Evolutionary conservation across 2,329 filamentous ascomycete genomes (phyloP).

Genomic region (Teratosphaeria gauchensis): DNA sequence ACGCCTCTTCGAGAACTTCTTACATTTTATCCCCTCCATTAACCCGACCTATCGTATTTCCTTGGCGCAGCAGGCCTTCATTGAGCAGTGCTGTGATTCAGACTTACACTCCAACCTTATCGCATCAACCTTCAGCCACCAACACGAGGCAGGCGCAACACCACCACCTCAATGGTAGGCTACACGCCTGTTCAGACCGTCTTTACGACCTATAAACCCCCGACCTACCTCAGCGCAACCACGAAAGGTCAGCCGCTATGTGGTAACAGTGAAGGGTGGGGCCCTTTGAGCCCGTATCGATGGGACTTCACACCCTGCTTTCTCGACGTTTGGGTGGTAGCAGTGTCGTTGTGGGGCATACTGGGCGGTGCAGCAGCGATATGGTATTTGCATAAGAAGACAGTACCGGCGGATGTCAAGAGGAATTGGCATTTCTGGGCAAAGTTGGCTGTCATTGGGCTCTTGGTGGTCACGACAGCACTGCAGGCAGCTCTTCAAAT

Average conservation of each 20-base stretch:
- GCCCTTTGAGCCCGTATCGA: constrained; percentile 73
- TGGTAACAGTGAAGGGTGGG: constrained; percentile 88
- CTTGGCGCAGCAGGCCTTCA: neutral
- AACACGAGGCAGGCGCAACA: neutral
- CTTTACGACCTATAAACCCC: constrained; percentile 5
- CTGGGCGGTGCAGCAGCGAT: constrained; percentile 67
- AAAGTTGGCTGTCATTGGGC: constrained; percentile 65
- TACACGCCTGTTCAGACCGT: constrained; percentile 5
- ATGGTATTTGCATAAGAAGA: constrained; percentile 67
- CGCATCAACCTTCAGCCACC: neutral
- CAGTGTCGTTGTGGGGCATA: constrained; percentile 67
- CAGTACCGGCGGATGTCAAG: constrained; percentile 54
- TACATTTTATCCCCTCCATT: neutral
- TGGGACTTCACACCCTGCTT: constrained; percentile 98
- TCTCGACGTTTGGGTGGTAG: constrained; percentile 78
- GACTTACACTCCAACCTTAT: neutral
- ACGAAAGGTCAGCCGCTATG: constrained; percentile 59
- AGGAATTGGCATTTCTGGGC: constrained; percentile 90
- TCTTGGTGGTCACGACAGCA: constrained; percentile 58
- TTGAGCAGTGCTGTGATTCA: neutral
- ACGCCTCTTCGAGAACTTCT: neutral
- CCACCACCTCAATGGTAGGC: constrained; percentile 3
- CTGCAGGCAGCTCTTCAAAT: constrained; percentile 71
- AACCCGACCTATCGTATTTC: neutral
- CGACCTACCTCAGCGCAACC: constrained; percentile 22